Conservation (phyloP, 768 basidiomycete genomes). For the Coprinopsis strossmayeri region DNA sequence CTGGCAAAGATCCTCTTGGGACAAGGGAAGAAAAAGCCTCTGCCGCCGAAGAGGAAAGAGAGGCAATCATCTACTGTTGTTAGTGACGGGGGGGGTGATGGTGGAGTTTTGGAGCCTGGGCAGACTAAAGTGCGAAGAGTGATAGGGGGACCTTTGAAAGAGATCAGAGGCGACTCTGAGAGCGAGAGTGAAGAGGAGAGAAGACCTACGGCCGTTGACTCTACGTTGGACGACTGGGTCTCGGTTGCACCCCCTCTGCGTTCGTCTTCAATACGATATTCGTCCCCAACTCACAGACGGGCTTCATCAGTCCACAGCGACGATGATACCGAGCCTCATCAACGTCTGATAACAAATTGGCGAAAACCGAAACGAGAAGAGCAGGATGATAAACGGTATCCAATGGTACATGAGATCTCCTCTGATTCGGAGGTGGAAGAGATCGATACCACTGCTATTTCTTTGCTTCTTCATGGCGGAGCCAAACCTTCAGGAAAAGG, state of each 20-base stretch:
- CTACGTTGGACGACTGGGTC: constrained; percentile 20
- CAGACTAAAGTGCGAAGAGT: constrained; percentile 37
- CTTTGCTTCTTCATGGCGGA: constrained; percentile 6
- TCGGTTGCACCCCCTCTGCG: constrained; percentile 9
- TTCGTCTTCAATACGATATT: not conserved
- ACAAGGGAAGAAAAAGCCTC: not conserved
- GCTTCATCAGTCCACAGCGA: not conserved
- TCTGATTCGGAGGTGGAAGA: constrained; percentile 10
- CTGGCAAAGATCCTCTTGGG: constrained; percentile 4
- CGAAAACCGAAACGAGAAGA: no score
- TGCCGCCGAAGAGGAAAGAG: not conserved
- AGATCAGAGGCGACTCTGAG: constrained; percentile 59
- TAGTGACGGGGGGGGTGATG: constrained; percentile 21
- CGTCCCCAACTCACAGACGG: not conserved
- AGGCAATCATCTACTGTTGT: not conserved
- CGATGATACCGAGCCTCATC: not conserved
- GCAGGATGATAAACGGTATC: not conserved
- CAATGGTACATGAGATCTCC: not conserved
- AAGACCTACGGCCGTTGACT: constrained; percentile 10
- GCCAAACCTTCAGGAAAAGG: constrained; percentile 5
- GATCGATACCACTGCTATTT: constrained; percentile 8
- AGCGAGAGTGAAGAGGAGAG: constrained; percentile 38
- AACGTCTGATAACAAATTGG: no score
- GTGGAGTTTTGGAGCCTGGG: constrained; percentile 44
- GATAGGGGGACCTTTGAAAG: constrained; percentile 21